Percentiles rank a stretch among this genome's conserved stretches.
Evolutionary conservation across 2,329 filamentous ascomycete species (phyloP).

Genomic region (Rhexocercosporidium sp.): DNA sequence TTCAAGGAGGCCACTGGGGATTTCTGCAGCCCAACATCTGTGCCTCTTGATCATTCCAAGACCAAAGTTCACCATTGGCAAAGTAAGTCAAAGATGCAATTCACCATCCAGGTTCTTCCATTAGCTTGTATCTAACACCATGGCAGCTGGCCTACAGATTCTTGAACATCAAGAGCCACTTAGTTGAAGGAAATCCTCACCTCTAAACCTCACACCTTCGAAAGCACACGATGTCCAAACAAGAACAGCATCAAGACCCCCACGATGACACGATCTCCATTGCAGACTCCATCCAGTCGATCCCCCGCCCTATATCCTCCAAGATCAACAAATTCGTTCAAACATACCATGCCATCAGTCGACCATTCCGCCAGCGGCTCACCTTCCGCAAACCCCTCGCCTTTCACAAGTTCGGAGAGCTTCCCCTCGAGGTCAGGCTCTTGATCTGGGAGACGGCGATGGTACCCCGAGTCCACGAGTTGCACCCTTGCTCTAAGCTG

Average conservation of each 20-base stretch:
- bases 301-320: neutral
- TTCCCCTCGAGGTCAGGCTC: slow-evolving; percentile 38
- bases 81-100: neutral
- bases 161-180: neutral
- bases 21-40: neutral
- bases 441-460: slow-evolving; percentile 38
- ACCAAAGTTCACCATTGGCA: neutral
- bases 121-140: neutral
- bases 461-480: slow-evolving; percentile 38
- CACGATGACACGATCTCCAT: neutral
- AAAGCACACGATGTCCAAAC: neutral
- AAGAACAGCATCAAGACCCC: neutral
- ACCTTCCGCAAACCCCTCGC: slow-evolving; percentile 21
- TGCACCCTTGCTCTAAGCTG: slow-evolving; percentile 40
- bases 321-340: slow-evolving; percentile 68
- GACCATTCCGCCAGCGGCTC: slow-evolving; percentile 23
- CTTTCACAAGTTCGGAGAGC: slow-evolving; percentile 33
- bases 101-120: neutral
- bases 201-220: neutral
- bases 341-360: slow-evolving; percentile 71
- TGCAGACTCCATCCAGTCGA: slow-evolving; percentile 5
- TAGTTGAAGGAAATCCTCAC: neutral
- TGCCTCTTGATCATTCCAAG: neutral
- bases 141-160: neutral
- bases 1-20: too few species aligned